These are phyloP conservation scores for Akebia trifoliata DNA, from an alignment of 164 flowering plant species.

Conservation along the genomic window DNA sequence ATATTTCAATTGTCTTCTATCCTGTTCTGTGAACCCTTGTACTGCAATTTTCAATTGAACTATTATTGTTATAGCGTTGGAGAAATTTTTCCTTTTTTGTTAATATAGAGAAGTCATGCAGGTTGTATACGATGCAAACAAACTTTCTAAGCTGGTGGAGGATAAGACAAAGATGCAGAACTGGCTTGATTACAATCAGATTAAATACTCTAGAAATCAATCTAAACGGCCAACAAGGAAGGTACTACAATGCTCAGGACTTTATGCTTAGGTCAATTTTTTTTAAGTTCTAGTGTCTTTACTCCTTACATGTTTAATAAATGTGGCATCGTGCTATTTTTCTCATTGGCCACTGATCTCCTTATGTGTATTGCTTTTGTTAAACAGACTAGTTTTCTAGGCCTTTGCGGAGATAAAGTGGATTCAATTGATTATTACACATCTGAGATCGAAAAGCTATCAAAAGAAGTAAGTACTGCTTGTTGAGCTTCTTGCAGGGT, in stretches of 20 bases:
- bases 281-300: no score
- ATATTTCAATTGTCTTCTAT: not conserved
- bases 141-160: slow-evolving; percentile 43
- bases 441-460: slow-evolving; percentile 40
- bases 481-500: not conserved
- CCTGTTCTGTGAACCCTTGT: not conserved
- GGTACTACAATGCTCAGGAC: slow-evolving; percentile 31
- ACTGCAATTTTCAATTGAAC: not conserved
- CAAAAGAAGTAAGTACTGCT: slow-evolving; percentile 39
- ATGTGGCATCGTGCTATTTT: no score
- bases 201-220: slow-evolving; percentile 47
- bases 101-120: slow-evolving; percentile 21
- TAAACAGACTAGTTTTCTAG: slow-evolving; percentile 67
- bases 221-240: slow-evolving; percentile 41
- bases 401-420: slow-evolving; percentile 53
- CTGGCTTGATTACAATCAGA: slow-evolving; percentile 62
- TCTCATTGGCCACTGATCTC: not conserved
- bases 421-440: slow-evolving; percentile 67
- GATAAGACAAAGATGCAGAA: slow-evolving; percentile 58
- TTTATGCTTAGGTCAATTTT: not conserved
- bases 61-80: not conserved
- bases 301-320: no score
- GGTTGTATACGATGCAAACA: slow-evolving; percentile 69
- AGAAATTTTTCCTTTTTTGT: not conserved
- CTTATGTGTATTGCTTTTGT: slow-evolving; percentile 3